Evolutionary conservation across 805 yeast genomes (phyloP).

Genomic region (Schwanniomyces polymorphus): DNA sequence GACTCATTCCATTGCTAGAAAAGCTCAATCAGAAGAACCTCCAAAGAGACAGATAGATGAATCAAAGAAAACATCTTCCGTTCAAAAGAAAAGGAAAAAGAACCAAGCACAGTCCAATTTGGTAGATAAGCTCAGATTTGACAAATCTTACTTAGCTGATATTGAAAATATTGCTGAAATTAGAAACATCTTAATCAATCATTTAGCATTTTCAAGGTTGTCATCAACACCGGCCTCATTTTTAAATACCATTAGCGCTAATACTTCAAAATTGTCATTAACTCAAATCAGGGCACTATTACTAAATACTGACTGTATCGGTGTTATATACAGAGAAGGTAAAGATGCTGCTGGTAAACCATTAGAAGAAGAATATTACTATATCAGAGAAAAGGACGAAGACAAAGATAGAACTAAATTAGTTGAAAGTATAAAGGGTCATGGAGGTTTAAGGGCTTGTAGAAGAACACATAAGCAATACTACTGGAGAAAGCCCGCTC

Average conservation of each 20-base stretch:
- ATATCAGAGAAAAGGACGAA: slow-evolving; percentile 77
- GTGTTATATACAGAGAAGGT: slow-evolving; percentile 86
- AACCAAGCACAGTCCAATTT: slow-evolving; percentile 11
- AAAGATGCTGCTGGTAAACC: slow-evolving; percentile 97
- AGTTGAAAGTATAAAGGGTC: slow-evolving; percentile 78
- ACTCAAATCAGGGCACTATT: slow-evolving; percentile 46
- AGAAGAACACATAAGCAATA: slow-evolving; percentile 92
- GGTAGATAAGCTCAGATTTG: slow-evolving; percentile 20
- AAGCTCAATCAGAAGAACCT: slow-evolving; percentile 38
- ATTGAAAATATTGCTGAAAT: slow-evolving; percentile 47
- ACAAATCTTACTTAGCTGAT: slow-evolving; percentile 4
- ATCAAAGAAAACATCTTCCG: neutral
- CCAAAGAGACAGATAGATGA: slow-evolving; percentile 7
- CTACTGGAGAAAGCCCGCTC: slow-evolving; percentile 66
- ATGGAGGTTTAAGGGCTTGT: slow-evolving; percentile 79
- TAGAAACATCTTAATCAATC: slow-evolving; percentile 70
- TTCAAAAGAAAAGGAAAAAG: slow-evolving; percentile 9
- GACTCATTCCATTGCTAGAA: slow-evolving; percentile 9
- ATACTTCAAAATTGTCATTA: slow-evolving; percentile 46
- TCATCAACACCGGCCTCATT: slow-evolving; percentile 84
- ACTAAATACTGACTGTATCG: slow-evolving; percentile 58
- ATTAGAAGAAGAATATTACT: slow-evolving; percentile 91
- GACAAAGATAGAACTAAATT: slow-evolving; percentile 68
- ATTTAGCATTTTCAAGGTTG: slow-evolving; percentile 85
- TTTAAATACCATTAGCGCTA: slow-evolving; percentile 60